These are phyloP conservation scores for Hypoxylon sp. DNA, from an alignment of 2,329 filamentous ascomycete species.

Conservation along the genomic window DNA sequence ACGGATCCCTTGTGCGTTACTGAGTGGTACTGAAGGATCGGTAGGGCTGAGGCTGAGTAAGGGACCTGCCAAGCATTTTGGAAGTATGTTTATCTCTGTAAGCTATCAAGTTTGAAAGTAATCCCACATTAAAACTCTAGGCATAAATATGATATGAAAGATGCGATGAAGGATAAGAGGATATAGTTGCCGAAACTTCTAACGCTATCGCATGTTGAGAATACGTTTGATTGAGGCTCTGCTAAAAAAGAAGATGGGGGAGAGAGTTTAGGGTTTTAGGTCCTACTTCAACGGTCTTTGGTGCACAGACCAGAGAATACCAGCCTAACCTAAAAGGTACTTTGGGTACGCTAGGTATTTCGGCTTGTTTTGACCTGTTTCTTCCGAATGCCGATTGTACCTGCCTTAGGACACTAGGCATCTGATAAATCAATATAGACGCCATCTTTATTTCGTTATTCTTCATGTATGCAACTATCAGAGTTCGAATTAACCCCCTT, in stretches of 20 bases:
- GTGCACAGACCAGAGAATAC: conserved; percentile 8
- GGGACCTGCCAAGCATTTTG: conserved; percentile 5
- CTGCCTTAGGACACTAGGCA: conserved; percentile 13
- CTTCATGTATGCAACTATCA: conserved; percentile 12
- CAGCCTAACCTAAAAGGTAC: conserved; percentile 7
- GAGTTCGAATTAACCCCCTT: neutral
- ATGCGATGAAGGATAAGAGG: neutral
- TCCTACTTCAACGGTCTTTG: conserved; percentile 8
- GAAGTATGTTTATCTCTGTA: neutral
- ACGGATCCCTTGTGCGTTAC: conserved; percentile 12
- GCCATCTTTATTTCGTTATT: too few relatives aligned
- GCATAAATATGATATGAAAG: neutral
- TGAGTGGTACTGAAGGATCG: conserved; percentile 32
- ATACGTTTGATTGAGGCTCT: conserved; percentile 22
- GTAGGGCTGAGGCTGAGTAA: conserved; percentile 43
- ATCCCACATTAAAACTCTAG: neutral
- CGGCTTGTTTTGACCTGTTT: conserved; percentile 15
- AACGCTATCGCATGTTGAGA: neutral
- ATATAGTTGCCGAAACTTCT: neutral
- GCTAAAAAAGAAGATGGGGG: conserved; percentile 5
- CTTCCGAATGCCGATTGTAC: conserved; percentile 34
- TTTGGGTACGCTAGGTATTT: conserved; percentile 3
- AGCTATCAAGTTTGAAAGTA: neutral
- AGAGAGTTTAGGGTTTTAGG: conserved; percentile 3
- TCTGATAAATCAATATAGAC: neutral